Evolutionary conservation across 768 basidiomycete species (phyloP).

Genomic region (Suillus decipiens): DNA sequence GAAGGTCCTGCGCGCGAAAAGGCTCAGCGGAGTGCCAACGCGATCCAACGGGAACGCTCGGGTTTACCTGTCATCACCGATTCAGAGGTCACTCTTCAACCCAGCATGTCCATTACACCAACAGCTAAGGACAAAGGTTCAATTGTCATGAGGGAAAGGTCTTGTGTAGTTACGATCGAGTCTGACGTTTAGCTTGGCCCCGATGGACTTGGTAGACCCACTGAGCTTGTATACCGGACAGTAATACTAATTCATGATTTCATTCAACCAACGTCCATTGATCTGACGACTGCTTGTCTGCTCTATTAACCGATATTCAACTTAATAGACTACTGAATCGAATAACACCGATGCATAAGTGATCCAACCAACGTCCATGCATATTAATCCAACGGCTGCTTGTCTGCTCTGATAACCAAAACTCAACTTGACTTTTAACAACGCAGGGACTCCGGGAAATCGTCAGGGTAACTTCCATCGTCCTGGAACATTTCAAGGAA

Average conservation of each 20-base stretch:
- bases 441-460: constrained; percentile 35
- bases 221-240: not conserved
- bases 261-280: not conserved
- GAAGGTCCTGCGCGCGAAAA: constrained; percentile 22
- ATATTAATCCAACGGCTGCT: not conserved
- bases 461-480: constrained; percentile 35
- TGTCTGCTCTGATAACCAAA: not conserved
- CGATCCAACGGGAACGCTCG: constrained; percentile 14
- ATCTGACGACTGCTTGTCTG: not conserved
- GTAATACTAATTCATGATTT: not conserved
- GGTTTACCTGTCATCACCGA: constrained; percentile 21
- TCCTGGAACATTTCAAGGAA: constrained; percentile 36
- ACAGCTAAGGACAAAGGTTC: constrained; percentile 21
- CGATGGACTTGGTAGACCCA: not conserved
- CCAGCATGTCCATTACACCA: not conserved
- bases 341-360: not conserved
- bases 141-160: not conserved
- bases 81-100: constrained; percentile 27
- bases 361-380: not conserved
- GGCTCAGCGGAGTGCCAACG: constrained; percentile 18
- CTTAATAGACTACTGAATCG: not conserved
- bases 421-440: not conserved
- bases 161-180: not conserved
- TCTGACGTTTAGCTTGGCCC: not conserved
- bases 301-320: not conserved